Evolutionary conservation across 257 asterid species (phyloP).

Genomic region (Capsicum baccatum): DNA sequence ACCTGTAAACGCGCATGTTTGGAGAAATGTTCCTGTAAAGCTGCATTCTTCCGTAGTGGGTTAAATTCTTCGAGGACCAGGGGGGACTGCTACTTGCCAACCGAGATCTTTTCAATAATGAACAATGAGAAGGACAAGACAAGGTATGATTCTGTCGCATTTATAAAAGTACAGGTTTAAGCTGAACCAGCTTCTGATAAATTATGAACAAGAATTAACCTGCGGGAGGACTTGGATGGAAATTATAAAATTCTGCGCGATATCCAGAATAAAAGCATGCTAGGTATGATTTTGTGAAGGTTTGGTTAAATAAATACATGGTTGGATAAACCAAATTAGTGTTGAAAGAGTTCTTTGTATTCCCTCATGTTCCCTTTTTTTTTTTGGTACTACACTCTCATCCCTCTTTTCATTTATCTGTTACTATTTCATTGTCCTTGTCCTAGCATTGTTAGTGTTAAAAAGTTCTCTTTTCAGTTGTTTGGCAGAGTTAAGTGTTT

Average conservation of each 20-base stretch:
- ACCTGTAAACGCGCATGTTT: constrained; percentile 32
- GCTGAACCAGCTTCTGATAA: not conserved
- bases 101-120: constrained; percentile 30
- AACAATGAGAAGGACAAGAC: not conserved
- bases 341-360: not conserved
- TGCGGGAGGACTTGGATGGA: not conserved
- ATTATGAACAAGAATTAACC: too few relatives aligned
- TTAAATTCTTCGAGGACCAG: not conserved
- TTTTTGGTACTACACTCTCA: not conserved
- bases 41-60: constrained; percentile 16
- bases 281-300: not conserved
- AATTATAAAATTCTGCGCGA: not conserved
- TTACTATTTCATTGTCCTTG: not conserved
- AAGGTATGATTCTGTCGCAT: constrained; percentile 30
- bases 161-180: constrained; percentile 37
- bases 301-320: not conserved
- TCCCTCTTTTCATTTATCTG: not conserved
- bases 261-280: not conserved
- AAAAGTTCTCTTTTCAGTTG: not conserved
- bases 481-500: not conserved
- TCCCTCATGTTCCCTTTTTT: not conserved
- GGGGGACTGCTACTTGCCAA: constrained; percentile 29
- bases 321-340: not conserved
- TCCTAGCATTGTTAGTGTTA: not conserved
- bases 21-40: constrained; percentile 38